Percentiles rank a stretch among this genome's conserved stretches.
Evolutionary conservation across 2,329 filamentous ascomycete genomes (phyloP).

Genomic region (Phoma sp.): DNA sequence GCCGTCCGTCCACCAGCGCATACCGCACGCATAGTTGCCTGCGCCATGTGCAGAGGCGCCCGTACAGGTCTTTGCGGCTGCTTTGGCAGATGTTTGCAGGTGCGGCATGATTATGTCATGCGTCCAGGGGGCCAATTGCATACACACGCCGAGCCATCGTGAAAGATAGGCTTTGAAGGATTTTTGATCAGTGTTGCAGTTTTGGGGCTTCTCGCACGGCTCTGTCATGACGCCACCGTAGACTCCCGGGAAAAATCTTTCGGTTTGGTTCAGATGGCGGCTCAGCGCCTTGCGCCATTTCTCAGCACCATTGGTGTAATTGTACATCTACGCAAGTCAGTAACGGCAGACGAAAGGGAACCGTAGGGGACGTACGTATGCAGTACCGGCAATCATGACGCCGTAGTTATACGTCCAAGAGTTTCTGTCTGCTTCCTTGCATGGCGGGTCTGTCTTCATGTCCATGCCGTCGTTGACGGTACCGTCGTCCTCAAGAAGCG

Average conservation of each 20-base stretch:
- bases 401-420: slow-evolving; percentile 50
- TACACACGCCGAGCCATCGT: slow-evolving; percentile 60
- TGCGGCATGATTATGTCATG: slow-evolving; percentile 57
- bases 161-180: slow-evolving; percentile 55
- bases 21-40: slow-evolving; percentile 49
- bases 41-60: slow-evolving; percentile 50
- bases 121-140: slow-evolving; percentile 64
- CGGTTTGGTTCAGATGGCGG: slow-evolving; percentile 38
- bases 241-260: slow-evolving; percentile 49
- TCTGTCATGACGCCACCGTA: slow-evolving; percentile 50
- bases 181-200: slow-evolving; percentile 53
- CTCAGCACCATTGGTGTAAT: slow-evolving; percentile 46
- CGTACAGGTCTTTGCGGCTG: slow-evolving; percentile 61
- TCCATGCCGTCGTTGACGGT: slow-evolving; percentile 39
- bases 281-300: slow-evolving; percentile 39
- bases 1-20: slow-evolving; percentile 48
- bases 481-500: slow-evolving; percentile 32
- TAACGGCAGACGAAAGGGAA: neutral
- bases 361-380: slow-evolving; percentile 30
- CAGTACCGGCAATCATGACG: slow-evolving; percentile 43
- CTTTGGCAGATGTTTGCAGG: slow-evolving; percentile 60
- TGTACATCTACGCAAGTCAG: slow-evolving; percentile 44
- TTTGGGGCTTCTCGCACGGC: slow-evolving; percentile 48
- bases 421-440: slow-evolving; percentile 36
- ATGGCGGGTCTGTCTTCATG: slow-evolving; percentile 27